These are phyloP conservation scores for Paramecium pentaurelia DNA, from an alignment of 73 alveolate species.

Conservation along the genomic window DNA sequence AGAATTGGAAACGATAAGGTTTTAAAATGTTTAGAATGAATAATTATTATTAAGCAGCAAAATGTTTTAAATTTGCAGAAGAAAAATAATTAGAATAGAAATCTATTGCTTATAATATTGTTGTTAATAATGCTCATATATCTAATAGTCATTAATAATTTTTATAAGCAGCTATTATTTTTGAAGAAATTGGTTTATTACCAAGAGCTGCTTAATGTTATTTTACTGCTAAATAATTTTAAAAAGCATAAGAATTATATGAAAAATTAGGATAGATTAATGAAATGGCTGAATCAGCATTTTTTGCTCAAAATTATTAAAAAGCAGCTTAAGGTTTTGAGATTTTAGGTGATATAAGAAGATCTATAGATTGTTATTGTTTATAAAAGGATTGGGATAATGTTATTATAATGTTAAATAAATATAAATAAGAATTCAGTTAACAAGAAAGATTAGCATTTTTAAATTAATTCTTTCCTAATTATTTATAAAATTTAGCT, in stretches of 20 bases:
- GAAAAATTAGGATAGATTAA: constrained; percentile 45
- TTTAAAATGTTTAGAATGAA: constrained; percentile 77
- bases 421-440: constrained; percentile 66
- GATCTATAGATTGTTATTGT: constrained; percentile 57
- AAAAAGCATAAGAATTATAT: constrained; percentile 70
- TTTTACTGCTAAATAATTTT: constrained; percentile 67
- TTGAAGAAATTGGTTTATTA: constrained; percentile 44
- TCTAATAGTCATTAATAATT: constrained; percentile 59
- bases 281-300: constrained; percentile 80
- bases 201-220: constrained; percentile 82
- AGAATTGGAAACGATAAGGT: constrained; percentile 79
- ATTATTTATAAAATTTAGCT: constrained; percentile 63
- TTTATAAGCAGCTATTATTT: constrained; percentile 66
- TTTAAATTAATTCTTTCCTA: constrained; percentile 74
- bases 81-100: constrained; percentile 68
- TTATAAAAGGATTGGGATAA: constrained; percentile 46
- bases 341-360: constrained; percentile 24
- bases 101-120: constrained; percentile 68
- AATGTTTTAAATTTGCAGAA: constrained; percentile 73
- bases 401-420: constrained; percentile 63
- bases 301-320: constrained; percentile 29
- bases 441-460: constrained; percentile 64
- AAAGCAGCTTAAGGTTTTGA: constrained; percentile 57
- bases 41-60: constrained; percentile 76
- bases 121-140: constrained; percentile 59